Base-by-base conservation (phyloP, 2,329 filamentous ascomycete genomes). In the Macroventuria anomochaeta region DNA sequence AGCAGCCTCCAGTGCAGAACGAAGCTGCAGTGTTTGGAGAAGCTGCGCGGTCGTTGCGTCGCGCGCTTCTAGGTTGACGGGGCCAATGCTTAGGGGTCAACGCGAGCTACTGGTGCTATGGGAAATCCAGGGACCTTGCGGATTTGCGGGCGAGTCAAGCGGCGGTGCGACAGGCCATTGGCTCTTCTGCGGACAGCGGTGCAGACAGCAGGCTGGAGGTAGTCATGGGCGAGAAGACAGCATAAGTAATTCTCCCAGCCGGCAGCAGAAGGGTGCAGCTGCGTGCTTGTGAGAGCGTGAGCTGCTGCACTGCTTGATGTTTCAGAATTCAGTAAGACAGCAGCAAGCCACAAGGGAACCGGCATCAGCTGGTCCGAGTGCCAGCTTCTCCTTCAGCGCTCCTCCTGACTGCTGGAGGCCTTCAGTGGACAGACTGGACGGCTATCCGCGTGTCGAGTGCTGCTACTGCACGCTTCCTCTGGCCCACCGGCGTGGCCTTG, bases 121-220 rank as follows among this genome's bases (percentile, higher is more conserved):
- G 26, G 23, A 15, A 18, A 39, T 33, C 21, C 49, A 46, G 36
- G 33, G 33, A 46, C 41, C 41, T n/a, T n/a, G n/a, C n/a, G n/a
- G n/a, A n/a, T n/a, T n/a, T n/a, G n/a, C n/a, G n/a, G 11, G 34
- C 51, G 51, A 47, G 51, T 60, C 63, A 65, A 46, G 49, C 44
- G 36, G 41, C 38, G 40, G 8, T 25, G 25, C 25, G 18, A 42
- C 48, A 37, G 48, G 54, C 58, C 56, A 62, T 63, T 55, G 55
- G 53, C 29, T 37, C 52, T 50, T 50, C 40, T 26, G 7, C 23
- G 41, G 25, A 47, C 54, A 41, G 55, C 52, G 46, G 43, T 46
- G 43, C 48, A 58, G 33, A 18, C 41, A 29, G 38, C 25, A 51
- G 17, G 15, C 37, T 28, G 42, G 23, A 29, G 23, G 13, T 17